Base-by-base conservation (phyloP, 1,284 basidiomycete genomes). In the Leccinum subrobustum region DNA sequence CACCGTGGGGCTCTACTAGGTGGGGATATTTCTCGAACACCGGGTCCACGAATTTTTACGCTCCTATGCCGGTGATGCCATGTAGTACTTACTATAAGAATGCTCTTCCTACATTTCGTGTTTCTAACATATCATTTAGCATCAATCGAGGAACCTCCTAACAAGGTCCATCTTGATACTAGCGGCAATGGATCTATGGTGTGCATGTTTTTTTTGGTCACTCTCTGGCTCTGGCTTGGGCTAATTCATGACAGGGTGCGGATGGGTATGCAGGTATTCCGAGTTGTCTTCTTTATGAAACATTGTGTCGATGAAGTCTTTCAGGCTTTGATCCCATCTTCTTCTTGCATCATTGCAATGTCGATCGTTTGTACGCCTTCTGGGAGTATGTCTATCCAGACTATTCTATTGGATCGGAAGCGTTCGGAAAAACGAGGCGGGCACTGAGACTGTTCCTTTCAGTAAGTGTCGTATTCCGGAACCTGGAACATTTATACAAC, bases 311-410 rank as follows among this genome's bases (percentile, higher is more conserved):
- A 57, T 31, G 23, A 25, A 37, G 16, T n/a, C 11, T 3, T 33
- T 23, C 6, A 65, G 65, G 18, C 5, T 65, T 60, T 33, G 65
- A 65, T 35, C 66, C 66, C 1, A 66, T 65, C 8, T 65, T 65
- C 57, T 60, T 27, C 35, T 16, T 65, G 29, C 65, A 65, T 20
- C 65, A 65, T 9, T 63, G 66, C 33, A 65, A 68, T 25, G 55
- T 65, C 7, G 64, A 65, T 18, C 64, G 64, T 14, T 11, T 65
- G 6, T 67, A 65, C 18, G 57, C 64, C 2, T 63, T 65, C 51
- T 67, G 65, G 64, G 66, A 65, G 37, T 63, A 68, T n/a, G 6
- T 65, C 20, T 65, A 65, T 14, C 56, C 65, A 3, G 1, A 67
- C 1, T 67, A 65, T 20, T 65, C 27, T 29, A 29, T 29, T 29